phyloP scores from a whole-genome alignment of 163 green algal species.

The Botryococcus braunii region DNA sequence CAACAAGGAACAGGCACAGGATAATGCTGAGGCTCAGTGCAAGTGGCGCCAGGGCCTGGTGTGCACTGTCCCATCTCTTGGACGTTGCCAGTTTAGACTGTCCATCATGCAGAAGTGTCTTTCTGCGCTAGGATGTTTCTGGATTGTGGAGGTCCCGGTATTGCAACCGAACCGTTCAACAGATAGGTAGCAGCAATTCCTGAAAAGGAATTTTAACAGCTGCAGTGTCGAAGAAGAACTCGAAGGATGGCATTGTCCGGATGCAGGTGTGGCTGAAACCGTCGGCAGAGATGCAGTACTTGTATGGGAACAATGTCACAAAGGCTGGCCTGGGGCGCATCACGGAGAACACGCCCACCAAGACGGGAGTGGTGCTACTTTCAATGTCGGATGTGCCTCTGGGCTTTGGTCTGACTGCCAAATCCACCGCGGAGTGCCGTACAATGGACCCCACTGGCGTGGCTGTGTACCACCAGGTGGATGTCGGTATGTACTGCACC shows the following conservation, averaged over 20 bases:
- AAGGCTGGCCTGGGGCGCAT: conserved; percentile 95
- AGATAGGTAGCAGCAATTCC: too few relatives aligned
- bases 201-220: too few relatives aligned
- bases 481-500: too few relatives aligned
- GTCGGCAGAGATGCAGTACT: conserved; percentile 91
- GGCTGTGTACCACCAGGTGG: conserved; percentile 89
- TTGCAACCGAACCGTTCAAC: too few relatives aligned
- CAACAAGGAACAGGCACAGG: too few relatives aligned
- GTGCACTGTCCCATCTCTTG: too few relatives aligned
- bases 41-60: too few relatives aligned
- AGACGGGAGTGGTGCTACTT: conserved; percentile 80
- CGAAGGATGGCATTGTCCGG: too few relatives aligned
- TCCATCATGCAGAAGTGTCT: too few relatives aligned
- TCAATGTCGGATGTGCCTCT: conserved; percentile 91
- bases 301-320: conserved; percentile 97
- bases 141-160: background rate
- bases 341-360: conserved; percentile 87
- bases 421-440: conserved; percentile 86
- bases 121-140: background rate
- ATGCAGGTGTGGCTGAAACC: conserved; percentile 96
- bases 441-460: conserved; percentile 84
- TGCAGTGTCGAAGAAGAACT: too few relatives aligned
- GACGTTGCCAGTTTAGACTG: too few relatives aligned
- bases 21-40: too few relatives aligned
- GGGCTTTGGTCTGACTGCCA: conserved; percentile 89